Base-by-base conservation (phyloP, 2,329 filamentous ascomycete genomes). In the Aspergillus japonicus region DNA sequence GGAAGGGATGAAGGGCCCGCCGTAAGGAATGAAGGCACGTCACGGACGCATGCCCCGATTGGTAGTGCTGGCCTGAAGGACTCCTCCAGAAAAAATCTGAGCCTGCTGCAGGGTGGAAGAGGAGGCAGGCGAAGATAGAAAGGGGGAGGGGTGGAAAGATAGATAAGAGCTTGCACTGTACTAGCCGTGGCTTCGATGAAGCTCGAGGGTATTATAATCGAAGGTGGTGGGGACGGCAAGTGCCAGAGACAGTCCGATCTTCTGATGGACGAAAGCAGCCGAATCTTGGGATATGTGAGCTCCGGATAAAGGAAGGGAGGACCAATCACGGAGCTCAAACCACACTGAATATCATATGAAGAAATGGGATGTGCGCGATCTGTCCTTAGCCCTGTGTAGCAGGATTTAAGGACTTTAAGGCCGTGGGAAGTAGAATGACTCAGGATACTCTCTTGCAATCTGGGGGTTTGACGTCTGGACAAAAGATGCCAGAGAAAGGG, bases 1-100 rank as follows among this genome's bases (percentile, higher is more conserved):
- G 62, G 59, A 63, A 64, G 63, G 63, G 60, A 58, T 57, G 57
- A 61, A 59, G 56, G 62, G 62, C 63, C 66, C 66, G 64, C 63
- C 66, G 66, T 63, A 59, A 69, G 50, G 66, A 70, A 70, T 68
- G 68, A 59, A 57, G 51, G 60, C 67, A 66, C 65, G 65, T 69
- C 68, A 69, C 64, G 58, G 57, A 64, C 62, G 60, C 68, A 70
- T 70, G 63, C 55, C 66, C 63, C 52, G 58, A 57, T 31, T 42
- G 39, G 39, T 52, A 26, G 55, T 52, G 60, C 59, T 57, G 42
- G 33, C 48, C 52, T 39, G 42, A 57, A 44, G 39, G 56, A 49
- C 50, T 23, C 39, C 39, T 44, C 50, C 33, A 47, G 19, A 57
- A 52, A 42, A 51, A 49, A 23, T 50, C 29, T 54, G 42, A 44